phyloP scores from a whole-genome alignment of 768 basidiomycete species.

The Lepiota brunneoincarnata region DNA sequence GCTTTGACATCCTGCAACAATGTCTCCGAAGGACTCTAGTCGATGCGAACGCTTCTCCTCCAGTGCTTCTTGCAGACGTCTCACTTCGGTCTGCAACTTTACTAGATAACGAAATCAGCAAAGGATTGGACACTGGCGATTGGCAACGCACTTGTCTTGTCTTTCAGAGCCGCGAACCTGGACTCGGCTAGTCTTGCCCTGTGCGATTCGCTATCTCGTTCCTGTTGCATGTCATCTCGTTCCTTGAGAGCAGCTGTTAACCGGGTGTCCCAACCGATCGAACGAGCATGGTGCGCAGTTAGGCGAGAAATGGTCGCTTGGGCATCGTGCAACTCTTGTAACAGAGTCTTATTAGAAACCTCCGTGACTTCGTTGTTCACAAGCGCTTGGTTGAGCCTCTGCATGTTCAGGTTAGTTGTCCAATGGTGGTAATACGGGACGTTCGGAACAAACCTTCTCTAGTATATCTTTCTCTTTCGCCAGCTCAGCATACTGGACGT shows the following conservation, averaged over 20 bases:
- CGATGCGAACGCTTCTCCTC: slow-evolving; percentile 60
- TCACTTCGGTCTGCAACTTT: slow-evolving; percentile 68
- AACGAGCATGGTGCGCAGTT: slow-evolving; percentile 65
- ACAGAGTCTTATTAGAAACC: slow-evolving; percentile 67
- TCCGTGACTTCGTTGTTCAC: slow-evolving; percentile 83
- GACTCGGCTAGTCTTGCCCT: slow-evolving; percentile 68
- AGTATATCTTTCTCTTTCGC: slow-evolving; percentile 58
- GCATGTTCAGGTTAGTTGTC: neutral
- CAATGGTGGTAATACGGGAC: neutral
- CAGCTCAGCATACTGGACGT: slow-evolving; percentile 28
- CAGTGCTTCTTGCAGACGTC: slow-evolving; percentile 58
- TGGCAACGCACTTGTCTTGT: slow-evolving; percentile 55
- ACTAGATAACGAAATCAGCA: slow-evolving; percentile 33
- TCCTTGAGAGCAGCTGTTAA: slow-evolving; percentile 67
- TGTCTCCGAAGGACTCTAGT: slow-evolving; percentile 63
- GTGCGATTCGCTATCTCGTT: slow-evolving; percentile 68
- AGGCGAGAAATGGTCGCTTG: slow-evolving; percentile 64
- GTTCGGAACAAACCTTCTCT: slow-evolving; percentile 46
- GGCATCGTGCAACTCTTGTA: slow-evolving; percentile 75
- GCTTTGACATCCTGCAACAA: slow-evolving; percentile 64
- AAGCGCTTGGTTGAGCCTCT: slow-evolving; percentile 79
- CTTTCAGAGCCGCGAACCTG: slow-evolving; percentile 59
- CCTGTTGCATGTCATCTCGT: slow-evolving; percentile 82
- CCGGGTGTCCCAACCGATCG: slow-evolving; percentile 67
- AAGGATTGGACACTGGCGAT: neutral